phyloP scores from a whole-genome alignment of 805 yeast genomes.

The Pichia exigua region DNA sequence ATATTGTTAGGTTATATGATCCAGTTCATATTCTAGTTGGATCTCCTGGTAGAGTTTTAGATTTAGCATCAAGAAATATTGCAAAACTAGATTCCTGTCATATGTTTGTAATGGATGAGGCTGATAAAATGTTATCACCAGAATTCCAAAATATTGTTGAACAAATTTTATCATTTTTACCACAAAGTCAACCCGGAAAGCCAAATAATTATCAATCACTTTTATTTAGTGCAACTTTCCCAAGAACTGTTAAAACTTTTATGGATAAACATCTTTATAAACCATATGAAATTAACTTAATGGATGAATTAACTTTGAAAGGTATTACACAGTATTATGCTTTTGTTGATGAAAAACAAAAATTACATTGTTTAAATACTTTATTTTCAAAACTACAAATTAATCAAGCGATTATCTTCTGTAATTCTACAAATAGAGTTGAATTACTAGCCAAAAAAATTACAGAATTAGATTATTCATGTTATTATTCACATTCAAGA shows the following conservation, averaged over 20 bases:
- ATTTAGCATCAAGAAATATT: slow-evolving; percentile 78
- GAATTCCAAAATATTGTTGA: slow-evolving; percentile 85
- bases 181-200: slow-evolving; percentile 32
- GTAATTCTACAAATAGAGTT: slow-evolving; percentile 94
- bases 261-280: slow-evolving; percentile 85
- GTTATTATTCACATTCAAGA: slow-evolving; percentile 93
- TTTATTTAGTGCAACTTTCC: slow-evolving; percentile 93
- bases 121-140: slow-evolving; percentile 89
- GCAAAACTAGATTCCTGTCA: slow-evolving; percentile 85
- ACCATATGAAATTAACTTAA: slow-evolving; percentile 91
- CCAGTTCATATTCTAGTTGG: slow-evolving; percentile 94
- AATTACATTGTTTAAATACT: slow-evolving; percentile 91
- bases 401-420: slow-evolving; percentile 93
- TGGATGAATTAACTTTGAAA: slow-evolving; percentile 94
- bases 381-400: slow-evolving; percentile 89
- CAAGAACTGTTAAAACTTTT: slow-evolving; percentile 83
- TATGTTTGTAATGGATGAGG: slow-evolving; percentile 95
- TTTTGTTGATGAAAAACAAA: slow-evolving; percentile 95
- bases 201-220: slow-evolving; percentile 65
- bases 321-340: slow-evolving; percentile 98
- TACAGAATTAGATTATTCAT: slow-evolving; percentile 92
- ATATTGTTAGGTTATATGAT: slow-evolving; percentile 84
- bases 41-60: slow-evolving; percentile 96
- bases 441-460: slow-evolving; percentile 93
- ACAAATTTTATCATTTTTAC: slow-evolving; percentile 77